Evolutionary conservation across 2,329 filamentous ascomycete species (phyloP).

Genomic region (Diaporthe citri): DNA sequence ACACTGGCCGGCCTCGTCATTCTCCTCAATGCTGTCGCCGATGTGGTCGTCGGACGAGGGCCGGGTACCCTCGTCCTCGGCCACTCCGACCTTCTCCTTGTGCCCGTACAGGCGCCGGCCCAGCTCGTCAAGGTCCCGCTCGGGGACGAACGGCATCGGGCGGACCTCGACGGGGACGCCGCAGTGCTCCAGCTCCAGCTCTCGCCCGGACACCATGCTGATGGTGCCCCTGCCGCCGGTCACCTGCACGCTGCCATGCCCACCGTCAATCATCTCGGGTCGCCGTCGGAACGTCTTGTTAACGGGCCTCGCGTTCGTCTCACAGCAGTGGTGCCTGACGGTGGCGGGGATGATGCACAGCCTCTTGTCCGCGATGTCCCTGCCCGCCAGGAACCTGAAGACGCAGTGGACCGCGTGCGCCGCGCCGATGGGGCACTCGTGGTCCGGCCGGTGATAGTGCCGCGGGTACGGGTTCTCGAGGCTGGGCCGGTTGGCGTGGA

Average conservation of each 20-base stretch:
- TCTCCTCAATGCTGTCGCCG: neutral
- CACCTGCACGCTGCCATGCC: slow-evolving; percentile 22
- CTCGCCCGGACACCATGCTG: neutral
- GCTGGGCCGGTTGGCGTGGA: slow-evolving; percentile 30
- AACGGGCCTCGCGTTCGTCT: slow-evolving; percentile 26
- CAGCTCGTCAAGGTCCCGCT: slow-evolving; percentile 30
- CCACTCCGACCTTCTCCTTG: neutral
- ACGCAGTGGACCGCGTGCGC: slow-evolving; percentile 37
- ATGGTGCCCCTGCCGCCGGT: slow-evolving; percentile 14
- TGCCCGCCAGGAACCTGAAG: slow-evolving; percentile 12
- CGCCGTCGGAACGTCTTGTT: slow-evolving; percentile 22
- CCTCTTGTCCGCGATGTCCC: slow-evolving; percentile 1
- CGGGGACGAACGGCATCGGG: slow-evolving; percentile 20
- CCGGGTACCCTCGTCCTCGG: neutral
- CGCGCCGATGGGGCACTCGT: slow-evolving; percentile 30
- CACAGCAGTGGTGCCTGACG: slow-evolving; percentile 35
- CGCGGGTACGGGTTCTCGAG: slow-evolving; percentile 26
- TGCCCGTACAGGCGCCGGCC: neutral
- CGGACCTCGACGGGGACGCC: slow-evolving; percentile 29
- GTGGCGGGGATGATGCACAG: slow-evolving; percentile 34
- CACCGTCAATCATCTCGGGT: slow-evolving; percentile 8
- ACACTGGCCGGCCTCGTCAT: neutral
- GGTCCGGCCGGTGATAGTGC: slow-evolving; percentile 34
- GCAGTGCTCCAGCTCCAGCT: neutral
- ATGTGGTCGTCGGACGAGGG: neutral